These are phyloP conservation scores for Suhomyces wounanorum DNA, from an alignment of 1,139 yeast genomes.

Conservation along the genomic window DNA sequence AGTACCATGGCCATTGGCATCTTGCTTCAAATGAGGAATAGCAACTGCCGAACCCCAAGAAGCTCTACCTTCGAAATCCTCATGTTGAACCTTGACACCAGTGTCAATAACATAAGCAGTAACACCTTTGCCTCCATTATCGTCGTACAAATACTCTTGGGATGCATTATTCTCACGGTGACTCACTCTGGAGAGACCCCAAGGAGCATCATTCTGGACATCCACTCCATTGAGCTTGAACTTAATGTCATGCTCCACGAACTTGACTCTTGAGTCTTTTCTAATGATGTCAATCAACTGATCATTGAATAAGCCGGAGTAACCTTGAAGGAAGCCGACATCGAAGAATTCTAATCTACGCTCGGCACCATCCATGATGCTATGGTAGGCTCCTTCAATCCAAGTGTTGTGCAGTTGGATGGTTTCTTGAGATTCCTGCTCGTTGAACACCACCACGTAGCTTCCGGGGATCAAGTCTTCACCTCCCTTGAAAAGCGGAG, in stretches of 20 bases:
- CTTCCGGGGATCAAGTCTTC: slow-evolving; percentile 21
- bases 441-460: slow-evolving; percentile 40
- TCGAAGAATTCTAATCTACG: slow-evolving; percentile 24
- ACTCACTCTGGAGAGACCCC: slow-evolving; percentile 44
- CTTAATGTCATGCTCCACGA: slow-evolving; percentile 40
- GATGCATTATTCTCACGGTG: slow-evolving; percentile 26
- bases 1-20: slow-evolving; percentile 47
- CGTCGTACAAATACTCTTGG: slow-evolving; percentile 34
- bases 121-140: slow-evolving; percentile 46
- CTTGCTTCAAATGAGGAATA: slow-evolving; percentile 36
- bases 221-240: slow-evolving; percentile 37
- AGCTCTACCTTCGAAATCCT: slow-evolving; percentile 47
- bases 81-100: slow-evolving; percentile 43
- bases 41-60: slow-evolving; percentile 45
- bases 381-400: slow-evolving; percentile 4
- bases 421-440: slow-evolving; percentile 25
- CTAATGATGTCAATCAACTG: slow-evolving; percentile 29
- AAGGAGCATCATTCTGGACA: slow-evolving; percentile 41
- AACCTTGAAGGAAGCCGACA: slow-evolving; percentile 34
- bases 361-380: neutral
- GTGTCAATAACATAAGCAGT: slow-evolving; percentile 48
- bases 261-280: slow-evolving; percentile 32
- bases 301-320: slow-evolving; percentile 35
- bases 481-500: slow-evolving; percentile 10
- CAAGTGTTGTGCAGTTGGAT: slow-evolving; percentile 12